Percentiles rank a stretch among this genome's conserved stretches.
These are phyloP conservation scores for Suillus subluteus DNA, from an alignment of 768 basidiomycete genomes.

Conservation along the genomic window DNA sequence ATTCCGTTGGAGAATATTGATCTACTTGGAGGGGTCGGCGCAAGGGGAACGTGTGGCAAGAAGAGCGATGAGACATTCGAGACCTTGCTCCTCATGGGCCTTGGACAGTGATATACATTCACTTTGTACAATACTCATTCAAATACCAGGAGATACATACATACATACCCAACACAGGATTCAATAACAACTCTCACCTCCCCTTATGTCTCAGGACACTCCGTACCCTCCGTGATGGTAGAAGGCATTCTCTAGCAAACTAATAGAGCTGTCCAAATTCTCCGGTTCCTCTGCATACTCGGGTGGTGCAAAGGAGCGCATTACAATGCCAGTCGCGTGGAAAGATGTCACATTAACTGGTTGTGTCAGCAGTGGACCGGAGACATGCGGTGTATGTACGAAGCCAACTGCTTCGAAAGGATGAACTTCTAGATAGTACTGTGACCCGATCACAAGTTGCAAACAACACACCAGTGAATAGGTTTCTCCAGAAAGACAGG, in stretches of 20 bases:
- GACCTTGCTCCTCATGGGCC: constrained; percentile 52
- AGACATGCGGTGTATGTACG: constrained; percentile 25
- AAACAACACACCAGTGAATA: background rate
- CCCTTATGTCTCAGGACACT: background rate
- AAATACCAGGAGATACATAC: background rate
- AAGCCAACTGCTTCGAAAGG: constrained; percentile 50
- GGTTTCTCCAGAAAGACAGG: background rate
- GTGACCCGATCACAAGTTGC: constrained; percentile 4
- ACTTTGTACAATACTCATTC: background rate
- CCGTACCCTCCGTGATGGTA: constrained; percentile 22
- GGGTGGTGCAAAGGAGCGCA: constrained; percentile 54
- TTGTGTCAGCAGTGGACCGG: constrained; percentile 40
- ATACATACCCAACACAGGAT: background rate
- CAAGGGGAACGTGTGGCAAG: constrained; percentile 40
- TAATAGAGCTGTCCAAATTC: constrained; percentile 56
- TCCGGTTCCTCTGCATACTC: constrained; percentile 48
- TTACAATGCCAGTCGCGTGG: constrained; percentile 41
- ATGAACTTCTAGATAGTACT: constrained; percentile 51
- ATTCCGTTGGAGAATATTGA: constrained; percentile 56
- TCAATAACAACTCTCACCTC: background rate
- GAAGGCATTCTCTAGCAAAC: constrained; percentile 58
- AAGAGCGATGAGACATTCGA: constrained; percentile 78
- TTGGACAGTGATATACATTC: constrained; percentile 20
- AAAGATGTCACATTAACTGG: constrained; percentile 43
- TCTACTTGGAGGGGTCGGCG: constrained; percentile 61